A percentile compares a stretch with the other conserved stretches of the same genome.
Conservation (phyloP, 805 yeast species). For the Saccharomycopsis vini region DNA sequence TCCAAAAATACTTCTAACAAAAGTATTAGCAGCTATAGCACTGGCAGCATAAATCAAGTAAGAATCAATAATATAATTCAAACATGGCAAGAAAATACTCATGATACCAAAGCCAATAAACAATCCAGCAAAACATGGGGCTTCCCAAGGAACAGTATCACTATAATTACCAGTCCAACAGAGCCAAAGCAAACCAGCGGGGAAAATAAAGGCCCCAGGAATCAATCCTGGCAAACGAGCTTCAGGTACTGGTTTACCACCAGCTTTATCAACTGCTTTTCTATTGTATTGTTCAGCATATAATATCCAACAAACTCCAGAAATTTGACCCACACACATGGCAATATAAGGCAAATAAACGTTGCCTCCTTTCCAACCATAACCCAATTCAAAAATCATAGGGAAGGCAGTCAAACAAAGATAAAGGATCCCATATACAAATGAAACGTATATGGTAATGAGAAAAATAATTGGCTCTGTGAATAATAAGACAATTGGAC, state of each 20-base stretch:
- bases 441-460: constrained; percentile 63
- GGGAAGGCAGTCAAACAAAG: constrained; percentile 71
- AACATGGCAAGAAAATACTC: constrained; percentile 56
- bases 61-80: constrained; percentile 66
- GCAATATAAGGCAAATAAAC: constrained; percentile 76
- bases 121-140: constrained; percentile 59
- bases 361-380: constrained; percentile 53
- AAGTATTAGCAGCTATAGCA: constrained; percentile 66
- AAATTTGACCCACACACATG: constrained; percentile 59
- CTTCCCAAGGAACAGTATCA: constrained; percentile 67
- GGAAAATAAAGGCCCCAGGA: constrained; percentile 59
- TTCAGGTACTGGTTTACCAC: constrained; percentile 64
- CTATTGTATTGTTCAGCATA: constrained; percentile 45
- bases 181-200: constrained; percentile 77
- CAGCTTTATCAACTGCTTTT: constrained; percentile 39
- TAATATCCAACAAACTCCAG: constrained; percentile 44
- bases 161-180: constrained; percentile 81
- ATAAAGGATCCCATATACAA: constrained; percentile 73
- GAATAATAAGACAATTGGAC: constrained; percentile 61
- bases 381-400: constrained; percentile 53
- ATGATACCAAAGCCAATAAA: constrained; percentile 62
- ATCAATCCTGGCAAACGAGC: constrained; percentile 72
- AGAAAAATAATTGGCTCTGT: constrained; percentile 67
- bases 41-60: constrained; percentile 69
- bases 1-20: constrained; percentile 59